Conservation (phyloP, 371 early-diverging fungal species). For the Entomophthora muscae region DNA sequence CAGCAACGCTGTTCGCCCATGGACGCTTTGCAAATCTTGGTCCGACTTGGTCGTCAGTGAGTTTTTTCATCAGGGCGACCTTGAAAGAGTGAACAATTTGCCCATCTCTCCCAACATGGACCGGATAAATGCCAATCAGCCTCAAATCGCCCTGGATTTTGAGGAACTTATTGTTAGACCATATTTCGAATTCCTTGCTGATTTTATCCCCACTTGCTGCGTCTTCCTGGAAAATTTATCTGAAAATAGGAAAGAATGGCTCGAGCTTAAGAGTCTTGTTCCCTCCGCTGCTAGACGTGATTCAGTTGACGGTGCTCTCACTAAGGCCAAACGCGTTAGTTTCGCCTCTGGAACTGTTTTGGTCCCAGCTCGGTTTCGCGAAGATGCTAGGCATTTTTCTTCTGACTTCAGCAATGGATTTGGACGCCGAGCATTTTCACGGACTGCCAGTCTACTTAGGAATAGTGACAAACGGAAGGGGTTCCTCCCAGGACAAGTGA, state of each 20-base stretch:
- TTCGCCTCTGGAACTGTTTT: slow-evolving; percentile 6
- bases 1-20: slow-evolving; percentile 71
- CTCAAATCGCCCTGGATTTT: slow-evolving; percentile 60
- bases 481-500: not conserved
- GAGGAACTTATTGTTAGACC: slow-evolving; percentile 70
- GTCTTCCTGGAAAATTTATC: not conserved
- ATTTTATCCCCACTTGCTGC: slow-evolving; percentile 33
- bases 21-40: slow-evolving; percentile 68
- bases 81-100: slow-evolving; percentile 45
- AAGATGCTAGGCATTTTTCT: not conserved
- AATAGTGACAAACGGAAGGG: not conserved
- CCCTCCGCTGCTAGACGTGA: not conserved
- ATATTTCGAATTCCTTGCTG: slow-evolving; percentile 59
- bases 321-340: not conserved
- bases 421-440: not conserved
- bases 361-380: not conserved
- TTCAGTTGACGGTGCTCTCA: not conserved
- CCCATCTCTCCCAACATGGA: slow-evolving; percentile 82
- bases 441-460: not conserved
- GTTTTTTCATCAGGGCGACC: slow-evolving; percentile 71
- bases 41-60: slow-evolving; percentile 67
- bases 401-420: not conserved
- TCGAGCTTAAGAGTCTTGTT: not conserved
- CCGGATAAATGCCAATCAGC: slow-evolving; percentile 45
- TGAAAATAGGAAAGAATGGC: not conserved